Base-by-base conservation (phyloP, 495 filamentous ascomycete species). In the Xylaria cubensis region DNA sequence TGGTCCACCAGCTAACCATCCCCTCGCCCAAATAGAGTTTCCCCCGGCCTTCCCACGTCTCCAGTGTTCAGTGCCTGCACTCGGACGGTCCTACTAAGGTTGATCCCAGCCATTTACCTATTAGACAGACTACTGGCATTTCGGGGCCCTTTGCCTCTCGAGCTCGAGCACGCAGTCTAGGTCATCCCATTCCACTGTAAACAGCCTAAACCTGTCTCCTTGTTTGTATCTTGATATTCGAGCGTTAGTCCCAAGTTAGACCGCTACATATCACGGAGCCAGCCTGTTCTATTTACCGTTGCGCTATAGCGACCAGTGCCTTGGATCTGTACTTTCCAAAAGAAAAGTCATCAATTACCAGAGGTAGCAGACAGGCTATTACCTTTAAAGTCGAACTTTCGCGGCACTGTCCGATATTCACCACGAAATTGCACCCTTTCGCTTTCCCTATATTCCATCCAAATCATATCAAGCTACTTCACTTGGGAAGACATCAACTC, bases 1-100 rank as follows among this genome's bases (percentile, higher is more conserved):
- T 36, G 53, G 64, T 32, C 41, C 12, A 73, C 50, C n/a, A 56
- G 63, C 50, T 29, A 19, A 44, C 51, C 46, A 17, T 46, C 26
- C 42, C 64, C 56, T 67, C 46, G 34, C 24, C 55, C n/a, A 36
- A 71, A 72, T 72, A 77, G 70, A 44, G 73, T 77, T 75, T 64
- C 36, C 71, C 65, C 42, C 19, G 41, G 41, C 64, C 62, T 10
- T 21, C 41, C 41, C 15, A 44, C 48, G 2, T 41, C 50, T 41
- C 42, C 69, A 53, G 19, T 46, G 8, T 53, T 48, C 64, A 21
- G 64, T 53, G 2, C 41, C 42, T 56, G 48, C 26, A 24, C 42
- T 65, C 42, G 32, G 64, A 34, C 26, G 41, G 24, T 39, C n/a
- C 46, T 21, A 24, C 46, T 50, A 9, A 7, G 17, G 12, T 15